Percentiles rank a stretch among this genome's conserved stretches.
phyloP scores from a whole-genome alignment of 208 protist species.

The Crithidia sp. region DNA sequence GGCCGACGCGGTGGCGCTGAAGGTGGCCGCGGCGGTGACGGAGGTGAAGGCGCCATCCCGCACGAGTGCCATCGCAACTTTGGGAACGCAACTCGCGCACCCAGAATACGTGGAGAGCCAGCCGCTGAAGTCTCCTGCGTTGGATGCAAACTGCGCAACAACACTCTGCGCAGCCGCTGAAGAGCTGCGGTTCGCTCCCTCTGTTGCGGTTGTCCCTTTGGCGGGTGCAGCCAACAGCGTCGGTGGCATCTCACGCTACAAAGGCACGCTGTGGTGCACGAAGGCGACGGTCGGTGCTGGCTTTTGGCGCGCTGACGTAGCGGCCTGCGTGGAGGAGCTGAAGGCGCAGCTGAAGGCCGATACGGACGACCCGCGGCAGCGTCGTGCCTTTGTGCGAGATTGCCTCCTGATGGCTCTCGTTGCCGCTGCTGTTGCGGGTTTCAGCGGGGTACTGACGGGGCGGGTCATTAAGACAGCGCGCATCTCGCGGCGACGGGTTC shows the following conservation, averaged over 20 bases:
- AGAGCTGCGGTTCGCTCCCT: too few species aligned
- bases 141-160: too few species aligned
- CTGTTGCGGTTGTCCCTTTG: background rate
- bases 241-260: constrained; percentile 4
- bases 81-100: too few species aligned
- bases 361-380: background rate
- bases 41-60: background rate
- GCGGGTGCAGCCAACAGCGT: background rate
- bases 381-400: background rate
- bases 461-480: constrained; percentile 11
- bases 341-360: background rate
- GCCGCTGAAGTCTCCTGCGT: too few species aligned
- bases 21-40: constrained; percentile 23
- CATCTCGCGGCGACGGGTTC: background rate
- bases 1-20: background rate
- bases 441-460: background rate
- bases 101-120: too few species aligned
- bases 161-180: too few species aligned
- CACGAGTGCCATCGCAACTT: background rate
- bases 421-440: background rate
- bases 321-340: constrained; percentile 4
- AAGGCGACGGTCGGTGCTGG: constrained; percentile 1
- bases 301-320: constrained; percentile 11
- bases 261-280: constrained; percentile 14
- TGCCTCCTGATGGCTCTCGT: background rate